A percentile compares a stretch with the other conserved stretches of the same genome.
Conservation (phyloP, 352 stramenopile genomes). For the Phytophthora capsici region DNA sequence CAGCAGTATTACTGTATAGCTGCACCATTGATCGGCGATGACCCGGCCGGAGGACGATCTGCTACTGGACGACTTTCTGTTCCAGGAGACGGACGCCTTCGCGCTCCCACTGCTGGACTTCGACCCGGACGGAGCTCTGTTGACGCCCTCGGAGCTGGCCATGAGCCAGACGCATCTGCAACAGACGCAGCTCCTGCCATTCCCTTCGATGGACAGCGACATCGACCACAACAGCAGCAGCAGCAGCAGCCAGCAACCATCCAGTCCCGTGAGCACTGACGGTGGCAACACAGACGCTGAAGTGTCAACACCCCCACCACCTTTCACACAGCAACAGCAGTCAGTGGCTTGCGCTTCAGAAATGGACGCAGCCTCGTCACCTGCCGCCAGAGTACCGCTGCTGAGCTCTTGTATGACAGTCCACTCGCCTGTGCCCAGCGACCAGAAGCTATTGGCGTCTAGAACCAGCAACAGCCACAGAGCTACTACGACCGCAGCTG, state of each 20-base stretch:
- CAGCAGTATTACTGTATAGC: neutral
- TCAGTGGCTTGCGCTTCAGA: neutral
- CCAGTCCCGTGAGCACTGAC: conserved; percentile 49
- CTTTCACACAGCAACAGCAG: conserved; percentile 32
- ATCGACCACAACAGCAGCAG: neutral
- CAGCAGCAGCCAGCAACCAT: conserved; percentile 11
- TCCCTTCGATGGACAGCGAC: conserved; percentile 8
- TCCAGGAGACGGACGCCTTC: conserved; percentile 46
- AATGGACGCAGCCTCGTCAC: conserved; percentile 24
- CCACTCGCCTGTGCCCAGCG: conserved; percentile 29
- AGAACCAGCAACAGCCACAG: conserved; percentile 3
- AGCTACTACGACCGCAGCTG: neutral
- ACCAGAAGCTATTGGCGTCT: conserved; percentile 29
- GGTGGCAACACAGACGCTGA: conserved; percentile 60
- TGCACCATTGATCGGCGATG: conserved; percentile 7
- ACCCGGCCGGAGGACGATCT: conserved; percentile 11
- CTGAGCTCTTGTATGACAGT: conserved; percentile 13
- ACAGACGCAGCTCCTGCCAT: conserved; percentile 24
- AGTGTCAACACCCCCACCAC: conserved; percentile 50
- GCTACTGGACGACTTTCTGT: conserved; percentile 64
- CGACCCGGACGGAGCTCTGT: conserved; percentile 32
- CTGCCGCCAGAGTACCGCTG: conserved; percentile 18
- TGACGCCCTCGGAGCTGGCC: conserved; percentile 30
- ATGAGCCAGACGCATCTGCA: conserved; percentile 18
- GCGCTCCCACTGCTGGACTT: conserved; percentile 53